A percentile compares a stretch with the other conserved stretches of the same genome.
phyloP scores from a whole-genome alignment of 441 rosid genomes.

The Omphalea diandra region DNA sequence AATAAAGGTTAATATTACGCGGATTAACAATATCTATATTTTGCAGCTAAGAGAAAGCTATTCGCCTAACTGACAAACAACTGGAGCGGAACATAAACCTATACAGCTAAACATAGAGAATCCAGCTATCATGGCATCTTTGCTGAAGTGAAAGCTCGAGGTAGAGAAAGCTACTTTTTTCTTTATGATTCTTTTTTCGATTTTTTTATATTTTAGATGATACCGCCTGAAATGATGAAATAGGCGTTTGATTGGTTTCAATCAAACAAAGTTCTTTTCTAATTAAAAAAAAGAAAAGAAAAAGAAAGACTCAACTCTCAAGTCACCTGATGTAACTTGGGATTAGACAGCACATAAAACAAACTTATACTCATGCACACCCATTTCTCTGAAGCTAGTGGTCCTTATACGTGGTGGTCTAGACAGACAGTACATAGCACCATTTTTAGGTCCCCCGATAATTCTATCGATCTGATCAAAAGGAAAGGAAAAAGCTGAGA shows the following conservation, averaged over 20 bases:
- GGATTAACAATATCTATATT: not conserved
- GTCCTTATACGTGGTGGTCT: too few relatives aligned
- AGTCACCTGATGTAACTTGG: slow-evolving; percentile 1
- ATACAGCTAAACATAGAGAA: not conserved
- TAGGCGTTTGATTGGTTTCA: not conserved
- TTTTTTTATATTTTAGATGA: too few relatives aligned
- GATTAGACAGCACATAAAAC: slow-evolving; percentile 17
- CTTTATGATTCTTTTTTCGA: too few relatives aligned
- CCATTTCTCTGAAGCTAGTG: not conserved
- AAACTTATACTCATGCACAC: not conserved
- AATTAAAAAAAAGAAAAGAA: not conserved
- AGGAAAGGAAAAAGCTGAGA: too few relatives aligned
- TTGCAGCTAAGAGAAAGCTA: too few relatives aligned
- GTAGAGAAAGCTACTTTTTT: not conserved
- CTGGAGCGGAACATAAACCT: not conserved
- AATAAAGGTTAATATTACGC: too few relatives aligned
- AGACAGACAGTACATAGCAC: too few relatives aligned
- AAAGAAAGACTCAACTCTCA: too few relatives aligned
- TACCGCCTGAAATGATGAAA: slow-evolving; percentile 17
- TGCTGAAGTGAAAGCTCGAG: not conserved
- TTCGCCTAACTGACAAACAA: too few relatives aligned
- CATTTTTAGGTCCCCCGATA: slow-evolving; percentile 3
- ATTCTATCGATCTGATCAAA: not conserved
- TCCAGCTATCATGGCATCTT: not conserved
- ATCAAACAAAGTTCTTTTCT: too few relatives aligned